Percentiles rank a stretch among this genome's conserved stretches.
phyloP scores from a whole-genome alignment of 208 protist genomes.

The Wallacemonas sp. region DNA sequence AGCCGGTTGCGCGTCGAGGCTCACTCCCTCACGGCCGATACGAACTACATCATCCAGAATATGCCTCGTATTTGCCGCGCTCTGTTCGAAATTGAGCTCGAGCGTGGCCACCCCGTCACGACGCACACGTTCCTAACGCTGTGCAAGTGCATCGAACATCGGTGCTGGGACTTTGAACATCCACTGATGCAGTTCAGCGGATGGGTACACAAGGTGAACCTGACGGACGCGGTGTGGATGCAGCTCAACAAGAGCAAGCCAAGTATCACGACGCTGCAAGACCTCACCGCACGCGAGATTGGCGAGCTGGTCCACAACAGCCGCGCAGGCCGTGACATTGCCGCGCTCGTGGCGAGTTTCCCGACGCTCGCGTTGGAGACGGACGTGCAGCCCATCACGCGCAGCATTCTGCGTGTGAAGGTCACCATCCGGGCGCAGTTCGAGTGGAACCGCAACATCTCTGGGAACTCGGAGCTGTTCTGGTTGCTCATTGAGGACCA shows the following conservation, averaged over 20 bases:
- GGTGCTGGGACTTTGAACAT: conserved; percentile 93
- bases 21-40: conserved; percentile 93
- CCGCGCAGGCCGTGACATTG: conserved; percentile 79
- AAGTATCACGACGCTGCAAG: conserved; percentile 77
- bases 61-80: conserved; percentile 94
- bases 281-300: conserved; percentile 79
- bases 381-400: conserved; percentile 97
- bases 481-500: conserved; percentile 98
- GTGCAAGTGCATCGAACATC: conserved; percentile 94
- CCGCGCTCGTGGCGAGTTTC: conserved; percentile 83
- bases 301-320: conserved; percentile 87
- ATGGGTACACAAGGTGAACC: conserved; percentile 53
- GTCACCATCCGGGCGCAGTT: conserved; percentile 92
- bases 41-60: conserved; percentile 96
- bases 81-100: conserved; percentile 97
- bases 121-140: conserved; percentile 89
- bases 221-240: conserved; percentile 73
- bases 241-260: conserved; percentile 74
- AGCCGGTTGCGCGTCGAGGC: conserved; percentile 82
- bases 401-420: conserved; percentile 93
- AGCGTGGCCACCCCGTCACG: conserved; percentile 88
- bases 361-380: conserved; percentile 88
- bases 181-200: conserved; percentile 85
- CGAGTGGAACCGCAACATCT: conserved; percentile 92
- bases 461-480: conserved; percentile 93